Evolutionary conservation across 805 yeast species (phyloP).

Genomic region (Lipomyces sp.): DNA sequence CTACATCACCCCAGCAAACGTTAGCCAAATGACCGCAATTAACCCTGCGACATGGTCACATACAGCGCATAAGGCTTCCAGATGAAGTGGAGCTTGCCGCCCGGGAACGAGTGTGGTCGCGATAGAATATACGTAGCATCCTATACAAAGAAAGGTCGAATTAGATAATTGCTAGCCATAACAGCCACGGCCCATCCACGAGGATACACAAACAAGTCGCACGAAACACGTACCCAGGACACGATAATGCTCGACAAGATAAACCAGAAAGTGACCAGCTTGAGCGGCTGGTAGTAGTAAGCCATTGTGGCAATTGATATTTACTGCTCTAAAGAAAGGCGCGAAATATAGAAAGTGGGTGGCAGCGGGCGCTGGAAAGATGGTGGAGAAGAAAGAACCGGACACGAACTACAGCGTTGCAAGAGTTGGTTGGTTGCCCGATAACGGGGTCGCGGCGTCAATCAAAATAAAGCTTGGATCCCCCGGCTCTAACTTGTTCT

Average conservation of each 20-base stretch:
- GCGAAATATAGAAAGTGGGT: neutral
- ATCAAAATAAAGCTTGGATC: too few species aligned
- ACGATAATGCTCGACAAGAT: conserved; percentile 15
- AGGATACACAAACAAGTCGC: too few species aligned
- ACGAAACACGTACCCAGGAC: conserved; percentile 26
- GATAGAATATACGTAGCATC: conserved; percentile 21
- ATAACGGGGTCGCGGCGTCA: too few species aligned
- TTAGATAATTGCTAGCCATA: too few species aligned
- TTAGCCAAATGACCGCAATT: too few species aligned
- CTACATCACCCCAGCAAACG: neutral
- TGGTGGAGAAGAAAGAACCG: too few species aligned
- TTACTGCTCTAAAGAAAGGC: neutral
- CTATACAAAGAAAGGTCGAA: conserved; percentile 2
- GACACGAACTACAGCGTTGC: too few species aligned
- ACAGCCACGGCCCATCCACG: too few species aligned
- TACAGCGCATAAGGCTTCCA: conserved; percentile 29
- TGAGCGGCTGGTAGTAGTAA: conserved; percentile 13
- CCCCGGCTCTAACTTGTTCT: too few species aligned
- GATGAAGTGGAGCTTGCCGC: conserved; percentile 23
- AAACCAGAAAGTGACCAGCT: conserved; percentile 18
- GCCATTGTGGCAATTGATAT: conserved; percentile 14
- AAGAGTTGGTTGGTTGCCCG: too few species aligned
- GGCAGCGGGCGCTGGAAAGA: neutral
- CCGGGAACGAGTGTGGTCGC: conserved; percentile 27
- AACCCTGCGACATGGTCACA: neutral